A percentile compares a stretch with the other conserved stretches of the same genome.
Evolutionary conservation across 805 yeast genomes (phyloP).

Genomic region (Metschnikowia shivogae): DNA sequence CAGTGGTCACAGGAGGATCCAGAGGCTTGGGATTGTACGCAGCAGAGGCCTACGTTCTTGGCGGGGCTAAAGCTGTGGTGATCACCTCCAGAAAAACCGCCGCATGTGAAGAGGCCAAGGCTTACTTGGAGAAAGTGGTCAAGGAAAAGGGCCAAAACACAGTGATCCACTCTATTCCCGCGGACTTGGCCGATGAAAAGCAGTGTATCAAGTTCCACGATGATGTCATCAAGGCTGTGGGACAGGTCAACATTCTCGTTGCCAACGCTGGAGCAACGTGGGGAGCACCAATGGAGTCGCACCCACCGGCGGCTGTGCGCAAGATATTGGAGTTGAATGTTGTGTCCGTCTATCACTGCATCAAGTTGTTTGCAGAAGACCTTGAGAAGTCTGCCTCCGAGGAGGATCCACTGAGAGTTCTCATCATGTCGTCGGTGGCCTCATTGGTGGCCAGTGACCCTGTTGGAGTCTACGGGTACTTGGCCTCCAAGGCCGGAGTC

Average conservation of each 20-base stretch:
- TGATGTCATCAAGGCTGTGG: constrained; percentile 36
- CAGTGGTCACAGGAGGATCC: constrained; percentile 70
- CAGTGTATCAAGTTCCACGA: constrained; percentile 45
- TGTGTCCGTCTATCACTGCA: constrained; percentile 62
- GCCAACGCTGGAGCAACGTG: constrained; percentile 81
- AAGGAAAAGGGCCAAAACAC: constrained; percentile 29
- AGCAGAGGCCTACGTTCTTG: constrained; percentile 58
- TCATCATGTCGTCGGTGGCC: constrained; percentile 66
- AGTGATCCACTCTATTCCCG: constrained; percentile 44
- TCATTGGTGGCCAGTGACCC: constrained; percentile 44
- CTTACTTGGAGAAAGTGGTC: constrained; percentile 33
- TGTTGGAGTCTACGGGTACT: constrained; percentile 64
- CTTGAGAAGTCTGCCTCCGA: constrained; percentile 48
- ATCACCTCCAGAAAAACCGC: constrained; percentile 60
- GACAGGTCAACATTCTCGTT: constrained; percentile 55
- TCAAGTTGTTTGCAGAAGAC: constrained; percentile 59
- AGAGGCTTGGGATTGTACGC: constrained; percentile 69
- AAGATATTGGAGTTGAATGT: constrained; percentile 63
- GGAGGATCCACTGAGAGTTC: constrained; percentile 59
- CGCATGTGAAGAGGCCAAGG: constrained; percentile 58
- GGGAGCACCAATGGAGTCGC: constrained; percentile 63
- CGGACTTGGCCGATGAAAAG: constrained; percentile 50
- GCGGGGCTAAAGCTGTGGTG: constrained; percentile 60
- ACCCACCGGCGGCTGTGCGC: constrained; percentile 57
- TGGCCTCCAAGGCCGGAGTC: constrained; percentile 73